phyloP scores from a whole-genome alignment of 805 yeast species.

The Candida dajiaensis region DNA sequence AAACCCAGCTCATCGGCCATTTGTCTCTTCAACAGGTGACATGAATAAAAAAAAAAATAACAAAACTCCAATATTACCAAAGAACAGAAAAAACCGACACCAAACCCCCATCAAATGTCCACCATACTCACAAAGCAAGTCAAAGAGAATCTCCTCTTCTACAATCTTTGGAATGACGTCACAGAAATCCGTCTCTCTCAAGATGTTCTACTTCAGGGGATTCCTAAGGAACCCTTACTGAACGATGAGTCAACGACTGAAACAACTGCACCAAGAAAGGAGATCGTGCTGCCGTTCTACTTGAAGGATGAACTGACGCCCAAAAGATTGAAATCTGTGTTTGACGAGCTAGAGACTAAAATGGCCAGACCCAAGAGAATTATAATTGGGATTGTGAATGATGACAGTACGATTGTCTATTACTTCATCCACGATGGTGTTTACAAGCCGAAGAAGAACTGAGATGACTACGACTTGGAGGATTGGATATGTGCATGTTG shows the following conservation, averaged over 20 bases:
- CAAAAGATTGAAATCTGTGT: constrained; percentile 34
- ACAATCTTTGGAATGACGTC: constrained; percentile 21
- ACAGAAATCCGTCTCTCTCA: constrained; percentile 7
- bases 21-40: too few species aligned
- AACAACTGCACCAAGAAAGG: constrained; percentile 3
- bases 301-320: constrained; percentile 29
- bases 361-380: constrained; percentile 36
- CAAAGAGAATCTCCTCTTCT: constrained; percentile 15
- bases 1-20: too few species aligned
- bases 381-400: constrained; percentile 49
- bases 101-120: neutral
- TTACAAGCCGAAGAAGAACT: constrained; percentile 55
- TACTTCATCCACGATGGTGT: constrained; percentile 64
- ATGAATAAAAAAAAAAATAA: too few species aligned
- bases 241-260: constrained; percentile 10
- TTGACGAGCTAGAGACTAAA: constrained; percentile 22
- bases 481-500: neutral
- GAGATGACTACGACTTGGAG: constrained; percentile 3
- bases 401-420: constrained; percentile 68
- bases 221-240: constrained; percentile 19
- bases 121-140: constrained; percentile 9
- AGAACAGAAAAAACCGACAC: too few species aligned
- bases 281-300: constrained; percentile 31
- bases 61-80: neutral
- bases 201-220: constrained; percentile 11